Evolutionary conservation across 2,329 filamentous ascomycete species (phyloP), one percentile per base, ranked within the genome.

Genomic region (Sarocladiaceae sp.): DNA sequence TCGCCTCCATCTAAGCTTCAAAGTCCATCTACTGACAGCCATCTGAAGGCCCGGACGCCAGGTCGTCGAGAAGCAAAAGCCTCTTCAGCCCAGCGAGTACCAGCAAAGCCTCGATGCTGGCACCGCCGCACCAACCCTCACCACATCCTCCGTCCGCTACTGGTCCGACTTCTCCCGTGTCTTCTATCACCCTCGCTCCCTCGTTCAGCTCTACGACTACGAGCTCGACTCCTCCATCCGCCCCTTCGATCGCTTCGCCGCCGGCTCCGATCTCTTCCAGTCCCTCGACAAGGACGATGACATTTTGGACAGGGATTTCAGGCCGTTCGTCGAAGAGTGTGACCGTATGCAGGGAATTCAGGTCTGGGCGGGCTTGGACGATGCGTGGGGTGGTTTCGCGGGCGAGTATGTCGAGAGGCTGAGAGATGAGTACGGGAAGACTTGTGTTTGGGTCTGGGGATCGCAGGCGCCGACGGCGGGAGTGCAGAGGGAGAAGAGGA

Each of bases 151-250:
- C 10, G 85, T 97, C n/a, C 80, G 88, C 44, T 97, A 93, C 67
- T 98, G 93, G 91, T 95, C 89, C 24, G 93, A 98, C 63, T 97
- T 89, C 64, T 94, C 88, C 53, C 80, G 88, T 20, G 78, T 93
- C n/a, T 98, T 82, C 64, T 96, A 86, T 60, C 90, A 97, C 59
- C 93, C 93, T 7, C 80, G 79, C 45, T 95, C 89, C 11, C 78
- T 95, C 44, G 74, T 95, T 9, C 90, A 95, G 59, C 71, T 97
- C 12, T 85, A 85, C 58, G 88, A 96, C 57, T 94, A 87, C 57
- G 88, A 94, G 59, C 70, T 95, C 27, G 82, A 86, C 58, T 91
- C 88, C 3, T 74, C 78, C 34, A 70, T 91, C 21, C 83, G 83
- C 73, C 88, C 90, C 0, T 95, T 95, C 57, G 88, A 95, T 74